Conservation (phyloP, 768 basidiomycete species). For the Boletus vinaceobasis region DNA sequence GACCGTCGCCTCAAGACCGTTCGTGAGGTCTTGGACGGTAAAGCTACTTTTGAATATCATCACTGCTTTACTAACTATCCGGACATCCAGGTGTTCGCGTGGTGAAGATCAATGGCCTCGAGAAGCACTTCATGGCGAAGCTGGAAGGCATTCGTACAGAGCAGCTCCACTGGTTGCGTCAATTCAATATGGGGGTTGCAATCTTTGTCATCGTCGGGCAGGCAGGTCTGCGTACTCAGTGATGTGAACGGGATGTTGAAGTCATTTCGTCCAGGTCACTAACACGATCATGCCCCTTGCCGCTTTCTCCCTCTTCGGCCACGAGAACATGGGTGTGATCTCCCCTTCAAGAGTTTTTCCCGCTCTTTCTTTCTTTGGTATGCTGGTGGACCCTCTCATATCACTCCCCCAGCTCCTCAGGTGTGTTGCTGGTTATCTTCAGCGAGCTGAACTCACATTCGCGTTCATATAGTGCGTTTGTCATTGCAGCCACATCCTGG, state of each 20-base stretch:
- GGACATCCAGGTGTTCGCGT: constrained; percentile 21
- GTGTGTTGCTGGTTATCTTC: constrained; percentile 4
- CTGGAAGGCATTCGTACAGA: constrained; percentile 22
- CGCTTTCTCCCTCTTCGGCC: constrained; percentile 30
- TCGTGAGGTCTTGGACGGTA: constrained; percentile 29
- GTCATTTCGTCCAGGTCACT: constrained; percentile 9
- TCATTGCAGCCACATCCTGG: constrained; percentile 27
- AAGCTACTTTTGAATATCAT: not conserved
- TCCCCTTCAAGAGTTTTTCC: constrained; percentile 24
- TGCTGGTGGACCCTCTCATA: constrained; percentile 31
- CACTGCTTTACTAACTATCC: not conserved
- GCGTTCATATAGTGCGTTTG: constrained; percentile 15
- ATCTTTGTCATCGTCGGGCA: constrained; percentile 27
- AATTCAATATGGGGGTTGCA: constrained; percentile 23
- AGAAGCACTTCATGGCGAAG: constrained; percentile 22
- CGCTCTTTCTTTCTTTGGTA: constrained; percentile 30
- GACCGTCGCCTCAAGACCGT: constrained; percentile 28
- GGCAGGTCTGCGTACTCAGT: not conserved
- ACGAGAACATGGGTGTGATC: constrained; percentile 24
- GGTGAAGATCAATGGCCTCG: constrained; percentile 29
- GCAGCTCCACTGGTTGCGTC: constrained; percentile 25
- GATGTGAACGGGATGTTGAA: constrained; percentile 1
- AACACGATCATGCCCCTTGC: constrained; percentile 32
- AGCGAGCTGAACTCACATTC: not conserved
- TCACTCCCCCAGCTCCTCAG: constrained; percentile 29